Evolutionary conservation across 2,329 filamentous ascomycete genomes (phyloP), one percentile per base, ranked within the genome.

Genomic region (Exophiala phaeomuriformis): DNA sequence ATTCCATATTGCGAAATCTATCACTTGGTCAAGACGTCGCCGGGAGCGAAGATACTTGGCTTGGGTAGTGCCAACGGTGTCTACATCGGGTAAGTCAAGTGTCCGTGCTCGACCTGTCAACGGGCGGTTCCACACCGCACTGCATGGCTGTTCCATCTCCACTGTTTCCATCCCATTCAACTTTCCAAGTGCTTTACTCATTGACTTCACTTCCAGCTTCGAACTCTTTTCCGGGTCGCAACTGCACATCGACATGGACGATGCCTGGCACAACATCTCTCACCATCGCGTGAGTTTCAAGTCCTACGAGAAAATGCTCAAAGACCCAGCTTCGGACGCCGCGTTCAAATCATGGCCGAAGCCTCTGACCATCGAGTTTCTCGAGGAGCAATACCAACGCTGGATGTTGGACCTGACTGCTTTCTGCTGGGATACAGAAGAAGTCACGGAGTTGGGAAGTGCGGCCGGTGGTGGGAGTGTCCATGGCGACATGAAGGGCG

Each of bases 191-290:
- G 19, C 19, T 19, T 19, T 19, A 19, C 19, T 19, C 19, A 19
- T 19, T 44, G 19, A 49, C 46, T 28, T 44, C 10, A 4, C 19
- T n/a, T 44, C 28, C 47, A 63, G 61, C 45, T 63, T 63, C 46
- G 61, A 63, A 37, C 56, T 63, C 49, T 58, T 58, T 46, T 53
- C 56, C 10, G 58, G 58, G 33, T 59, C 61, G 29, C 61, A 62
- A 54, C 58, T 63, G 6, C 61, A 63, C 53, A 63, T 63, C 47
- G 61, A 62, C 55, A 61, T 63, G 57, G 59, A 62, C 49, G 61
- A 63, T 51, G 51, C 58, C 37, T 63, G 61, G 61, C 54, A 59
- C 53, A 57, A 61, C 43, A 63, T 63, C 50, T 57, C 58, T 4
- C 61, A 63, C 50, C 58, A 63, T 47, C 59, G 61, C 5, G 53